These are phyloP conservation scores for Cryptomeria japonica DNA, from an alignment of 75 land plant species.

Conservation along the genomic window DNA sequence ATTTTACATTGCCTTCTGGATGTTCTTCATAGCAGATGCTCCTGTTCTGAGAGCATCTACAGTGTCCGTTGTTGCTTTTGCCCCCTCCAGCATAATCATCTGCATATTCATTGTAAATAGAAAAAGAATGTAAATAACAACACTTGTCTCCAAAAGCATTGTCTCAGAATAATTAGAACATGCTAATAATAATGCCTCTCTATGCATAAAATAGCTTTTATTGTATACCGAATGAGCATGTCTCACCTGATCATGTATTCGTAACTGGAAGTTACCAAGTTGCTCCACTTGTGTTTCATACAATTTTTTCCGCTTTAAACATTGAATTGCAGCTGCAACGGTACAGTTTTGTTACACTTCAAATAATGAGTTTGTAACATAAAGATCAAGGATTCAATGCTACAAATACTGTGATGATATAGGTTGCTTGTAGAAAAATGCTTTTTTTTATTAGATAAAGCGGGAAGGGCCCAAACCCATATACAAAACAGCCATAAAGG, in stretches of 20 bases:
- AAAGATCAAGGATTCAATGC: slow-evolving; percentile 2
- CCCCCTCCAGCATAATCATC: slow-evolving; percentile 43
- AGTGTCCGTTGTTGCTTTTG: slow-evolving; percentile 40
- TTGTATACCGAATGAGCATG: neutral
- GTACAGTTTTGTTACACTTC: neutral
- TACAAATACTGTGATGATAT: neutral
- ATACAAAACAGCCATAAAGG: too few species aligned
- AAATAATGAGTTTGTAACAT: neutral
- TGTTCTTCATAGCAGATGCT: slow-evolving; percentile 37
- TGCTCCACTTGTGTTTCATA: slow-evolving; percentile 41
- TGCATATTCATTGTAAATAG: slow-evolving; percentile 9
- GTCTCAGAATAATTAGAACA: neutral
- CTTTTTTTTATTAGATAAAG: too few species aligned
- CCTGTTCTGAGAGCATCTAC: slow-evolving; percentile 43
- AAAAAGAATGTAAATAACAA: neutral
- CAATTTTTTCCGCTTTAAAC: slow-evolving; percentile 36
- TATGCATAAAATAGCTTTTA: neutral
- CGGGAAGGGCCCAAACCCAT: too few species aligned
- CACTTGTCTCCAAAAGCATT: neutral
- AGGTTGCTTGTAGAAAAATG: neutral
- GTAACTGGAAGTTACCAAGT: slow-evolving; percentile 38
- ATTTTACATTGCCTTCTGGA: slow-evolving; percentile 32
- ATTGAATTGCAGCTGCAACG: slow-evolving; percentile 38
- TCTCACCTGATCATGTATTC: slow-evolving; percentile 40
- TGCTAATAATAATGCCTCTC: neutral